phyloP scores from a whole-genome alignment of 139 green algal species.

The Coccomyxa sp. region DNA sequence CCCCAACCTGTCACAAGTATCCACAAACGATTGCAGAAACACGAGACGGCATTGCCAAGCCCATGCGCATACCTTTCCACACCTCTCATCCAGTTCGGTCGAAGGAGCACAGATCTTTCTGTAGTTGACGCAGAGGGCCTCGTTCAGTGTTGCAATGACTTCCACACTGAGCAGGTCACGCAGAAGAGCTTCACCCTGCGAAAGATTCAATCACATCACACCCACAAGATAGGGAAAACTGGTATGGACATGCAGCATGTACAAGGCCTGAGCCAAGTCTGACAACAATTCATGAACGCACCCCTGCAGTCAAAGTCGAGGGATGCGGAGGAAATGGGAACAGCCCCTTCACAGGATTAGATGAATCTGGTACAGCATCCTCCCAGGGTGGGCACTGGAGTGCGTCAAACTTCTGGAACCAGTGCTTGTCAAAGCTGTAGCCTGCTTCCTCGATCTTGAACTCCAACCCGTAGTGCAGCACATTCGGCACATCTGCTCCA shows the following conservation, averaged over 20 bases:
- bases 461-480: slow-evolving; percentile 88
- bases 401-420: slow-evolving; percentile 26
- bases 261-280: background rate
- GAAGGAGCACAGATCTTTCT: slow-evolving; percentile 47
- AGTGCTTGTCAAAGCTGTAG: slow-evolving; percentile 71
- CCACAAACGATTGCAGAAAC: background rate
- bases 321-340: slow-evolving; percentile 17
- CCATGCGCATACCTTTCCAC: slow-evolving; percentile 28
- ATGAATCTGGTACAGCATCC: background rate
- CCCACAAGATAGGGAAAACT: background rate
- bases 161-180: slow-evolving; percentile 66
- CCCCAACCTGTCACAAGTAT: background rate
- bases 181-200: slow-evolving; percentile 35
- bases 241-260: background rate
- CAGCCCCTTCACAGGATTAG: slow-evolving; percentile 8
- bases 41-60: background rate
- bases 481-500: slow-evolving; percentile 42
- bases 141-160: slow-evolving; percentile 66
- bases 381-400: slow-evolving; percentile 27
- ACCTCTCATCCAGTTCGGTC: slow-evolving; percentile 54
- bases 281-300: background rate
- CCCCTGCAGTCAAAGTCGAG: background rate
- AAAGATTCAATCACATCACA: background rate
- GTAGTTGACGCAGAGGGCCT: slow-evolving; percentile 70
- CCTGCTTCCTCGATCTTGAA: slow-evolving; percentile 28